phyloP scores from a whole-genome alignment of 768 basidiomycete species.

The Albatrellus ellisii region DNA sequence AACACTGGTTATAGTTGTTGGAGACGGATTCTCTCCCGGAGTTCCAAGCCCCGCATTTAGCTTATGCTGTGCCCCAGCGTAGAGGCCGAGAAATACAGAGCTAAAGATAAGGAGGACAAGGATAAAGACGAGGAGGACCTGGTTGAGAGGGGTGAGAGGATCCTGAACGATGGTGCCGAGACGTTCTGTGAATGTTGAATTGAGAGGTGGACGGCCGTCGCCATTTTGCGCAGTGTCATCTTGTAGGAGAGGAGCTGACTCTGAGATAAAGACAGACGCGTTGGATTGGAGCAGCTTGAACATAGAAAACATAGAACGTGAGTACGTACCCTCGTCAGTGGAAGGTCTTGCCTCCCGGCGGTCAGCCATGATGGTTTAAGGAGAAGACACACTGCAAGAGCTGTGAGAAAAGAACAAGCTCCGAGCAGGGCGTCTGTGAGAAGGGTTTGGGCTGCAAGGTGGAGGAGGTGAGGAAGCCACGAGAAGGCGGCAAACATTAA shows the following conservation, averaged over 20 bases:
- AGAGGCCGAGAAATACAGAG: constrained; percentile 86
- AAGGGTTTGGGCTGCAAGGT: neutral
- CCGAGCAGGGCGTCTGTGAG: neutral
- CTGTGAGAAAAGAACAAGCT: no score
- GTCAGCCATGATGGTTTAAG: constrained; percentile 8
- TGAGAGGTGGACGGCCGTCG: constrained; percentile 15
- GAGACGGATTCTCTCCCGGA: constrained; percentile 24
- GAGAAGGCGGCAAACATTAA: no score
- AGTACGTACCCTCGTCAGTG: constrained; percentile 12
- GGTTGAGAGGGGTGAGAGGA: constrained; percentile 73
- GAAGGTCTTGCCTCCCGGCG: constrained; percentile 13
- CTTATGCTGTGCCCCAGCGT: constrained; percentile 78
- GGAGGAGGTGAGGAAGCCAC: neutral
- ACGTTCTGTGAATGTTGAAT: constrained; percentile 30
- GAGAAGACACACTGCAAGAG: neutral
- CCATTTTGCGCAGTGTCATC: constrained; percentile 32
- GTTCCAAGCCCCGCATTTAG: constrained; percentile 36
- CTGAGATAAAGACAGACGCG: constrained; percentile 22
- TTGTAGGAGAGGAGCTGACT: constrained; percentile 51
- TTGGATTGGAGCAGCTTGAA: neutral
- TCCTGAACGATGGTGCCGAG: constrained; percentile 51
- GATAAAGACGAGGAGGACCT: constrained; percentile 62
- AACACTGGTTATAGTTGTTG: constrained; percentile 28
- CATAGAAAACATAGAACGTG: neutral
- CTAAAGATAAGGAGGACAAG: constrained; percentile 71